Evolutionary conservation across 1,139 yeast species (phyloP), one percentile per base, ranked within the genome.

Genomic region (Arxiozyma bovina): DNA sequence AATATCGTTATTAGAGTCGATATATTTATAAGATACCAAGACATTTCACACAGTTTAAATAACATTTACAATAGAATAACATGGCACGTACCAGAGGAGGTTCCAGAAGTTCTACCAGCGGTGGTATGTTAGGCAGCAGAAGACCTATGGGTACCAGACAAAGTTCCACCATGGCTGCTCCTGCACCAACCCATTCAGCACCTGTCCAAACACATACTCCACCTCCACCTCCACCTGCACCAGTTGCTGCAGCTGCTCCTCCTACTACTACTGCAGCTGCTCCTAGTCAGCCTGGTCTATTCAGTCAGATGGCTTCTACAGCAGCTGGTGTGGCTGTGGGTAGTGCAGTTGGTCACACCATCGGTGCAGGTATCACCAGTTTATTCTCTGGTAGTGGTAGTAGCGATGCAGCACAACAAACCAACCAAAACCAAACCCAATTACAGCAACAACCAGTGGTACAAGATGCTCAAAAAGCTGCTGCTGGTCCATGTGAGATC

Each of bases 281-380:
- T 55, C 77, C 78, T 54, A 80, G 75, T 70, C 87, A 82, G 70
- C 98, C 99, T 53, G 97, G 98, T 64, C 69, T 93, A 70, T 91
- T 93, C 68, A 87, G 94, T 57, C 96, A 93, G 74, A 93, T 93
- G 98, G 98, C 98, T 40, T 79, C 96, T 48, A 93, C 99, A 54
- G 99, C 99, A 57, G 99, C 98, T 54, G 99, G 99, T 81, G 99
- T 93, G 43, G 99, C 98, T 53, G 97, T 93, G 56, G 99, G 99
- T 67, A 87, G 96, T 55, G 85, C 98, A 60, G 83, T 91, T 57
- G 99, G 99, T 58, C 99, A 93, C 78, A 89, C 98, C 51, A 65
- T 93, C 59, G 97, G 98, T 74, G 96, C 96, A 57, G 98, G 98
- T 66, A 77, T 93, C 64, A 83, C 96, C 54, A 78, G 89, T 53